These are phyloP conservation scores for Kwoniella bestiolae DNA, from an alignment of 768 basidiomycete genomes.

Conservation along the genomic window DNA sequence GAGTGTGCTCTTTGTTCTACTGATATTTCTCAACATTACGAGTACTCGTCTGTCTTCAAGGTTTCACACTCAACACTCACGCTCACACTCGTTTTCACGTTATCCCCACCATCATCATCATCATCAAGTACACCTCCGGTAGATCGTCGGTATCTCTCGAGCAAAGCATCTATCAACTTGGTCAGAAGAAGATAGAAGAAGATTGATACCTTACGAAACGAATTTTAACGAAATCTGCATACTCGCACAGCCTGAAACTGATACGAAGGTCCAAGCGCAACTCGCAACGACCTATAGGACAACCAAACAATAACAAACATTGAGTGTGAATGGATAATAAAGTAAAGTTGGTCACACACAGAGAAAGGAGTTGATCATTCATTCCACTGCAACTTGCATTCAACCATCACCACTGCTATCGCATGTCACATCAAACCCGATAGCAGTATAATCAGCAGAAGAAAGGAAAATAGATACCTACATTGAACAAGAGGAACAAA, in stretches of 20 bases:
- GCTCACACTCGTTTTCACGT: no score
- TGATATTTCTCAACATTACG: not conserved
- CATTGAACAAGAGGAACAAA: not conserved
- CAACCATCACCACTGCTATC: not conserved
- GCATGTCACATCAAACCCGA: not conserved
- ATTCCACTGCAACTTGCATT: not conserved
- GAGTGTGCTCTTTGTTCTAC: not conserved
- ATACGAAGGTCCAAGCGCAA: not conserved
- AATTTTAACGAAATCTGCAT: not conserved
- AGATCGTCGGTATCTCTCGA: no score
- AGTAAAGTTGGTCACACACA: conserved; percentile 2
- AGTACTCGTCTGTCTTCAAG: not conserved
- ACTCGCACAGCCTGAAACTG: not conserved
- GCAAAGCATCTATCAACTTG: no score
- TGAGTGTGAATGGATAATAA: not conserved
- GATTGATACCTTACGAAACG: not conserved
- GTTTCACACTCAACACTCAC: no score
- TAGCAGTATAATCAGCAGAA: not conserved
- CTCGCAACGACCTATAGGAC: not conserved
- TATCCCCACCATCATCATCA: not conserved
- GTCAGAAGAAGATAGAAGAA: no score
- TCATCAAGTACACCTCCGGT: not conserved
- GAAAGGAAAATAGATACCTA: not conserved
- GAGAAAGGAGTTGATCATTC: not conserved
- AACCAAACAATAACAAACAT: not conserved